These are phyloP conservation scores for Erucastrum elatum DNA, from an alignment of 345 rosid species.

Conservation along the genomic window DNA sequence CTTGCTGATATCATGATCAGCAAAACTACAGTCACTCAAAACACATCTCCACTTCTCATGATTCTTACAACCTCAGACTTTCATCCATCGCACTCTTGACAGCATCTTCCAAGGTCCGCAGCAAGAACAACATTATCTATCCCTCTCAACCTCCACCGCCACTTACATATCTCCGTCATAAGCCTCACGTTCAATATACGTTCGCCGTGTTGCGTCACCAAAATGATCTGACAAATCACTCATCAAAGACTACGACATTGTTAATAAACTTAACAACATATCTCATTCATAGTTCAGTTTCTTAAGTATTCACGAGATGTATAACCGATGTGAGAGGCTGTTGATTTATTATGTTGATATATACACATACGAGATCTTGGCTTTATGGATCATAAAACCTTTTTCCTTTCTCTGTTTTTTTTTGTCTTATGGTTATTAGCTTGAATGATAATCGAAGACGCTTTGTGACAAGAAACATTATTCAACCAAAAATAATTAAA, in stretches of 20 bases:
- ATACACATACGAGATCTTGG: not conserved
- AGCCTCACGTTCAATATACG: slow-evolving; percentile 59
- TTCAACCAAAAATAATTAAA: not conserved
- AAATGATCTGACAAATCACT: not conserved
- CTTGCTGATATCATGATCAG: slow-evolving; percentile 45
- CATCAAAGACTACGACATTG: not conserved
- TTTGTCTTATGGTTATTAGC: not conserved
- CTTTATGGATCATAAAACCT: not conserved
- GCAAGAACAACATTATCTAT: slow-evolving; percentile 13
- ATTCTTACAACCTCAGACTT: slow-evolving; percentile 44
- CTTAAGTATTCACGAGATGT: not conserved
- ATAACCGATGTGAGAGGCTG: not conserved
- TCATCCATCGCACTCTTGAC: slow-evolving; percentile 51
- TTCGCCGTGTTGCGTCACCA: slow-evolving; percentile 35
- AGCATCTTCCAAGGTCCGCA: slow-evolving; percentile 45
- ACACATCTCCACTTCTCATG: slow-evolving; percentile 46
- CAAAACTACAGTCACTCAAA: slow-evolving; percentile 37
- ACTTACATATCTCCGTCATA: slow-evolving; percentile 41
- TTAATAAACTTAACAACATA: too few species aligned
- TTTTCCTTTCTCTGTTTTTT: too few species aligned
- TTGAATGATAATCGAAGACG: not conserved
- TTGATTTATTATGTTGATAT: not conserved
- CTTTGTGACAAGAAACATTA: not conserved
- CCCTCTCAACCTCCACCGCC: not conserved
- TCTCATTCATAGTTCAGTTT: not conserved